Base-by-base conservation (phyloP, 768 basidiomycete genomes). In the Mycena vulgaris region DNA sequence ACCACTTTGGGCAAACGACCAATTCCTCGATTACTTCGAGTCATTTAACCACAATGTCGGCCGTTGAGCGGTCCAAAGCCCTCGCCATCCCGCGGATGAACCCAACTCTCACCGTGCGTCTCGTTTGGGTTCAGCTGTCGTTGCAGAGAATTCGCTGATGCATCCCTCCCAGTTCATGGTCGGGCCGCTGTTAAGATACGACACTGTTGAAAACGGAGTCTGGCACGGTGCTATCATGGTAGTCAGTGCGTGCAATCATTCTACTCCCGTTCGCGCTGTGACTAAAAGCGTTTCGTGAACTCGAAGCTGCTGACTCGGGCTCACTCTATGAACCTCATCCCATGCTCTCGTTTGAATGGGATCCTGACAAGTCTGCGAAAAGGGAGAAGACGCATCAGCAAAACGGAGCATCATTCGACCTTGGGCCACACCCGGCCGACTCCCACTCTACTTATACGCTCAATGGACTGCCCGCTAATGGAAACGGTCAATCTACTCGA, bases 171-270 rank as follows among this genome's bases (percentile, higher is more conserved):
- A 92, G 86, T 89, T 97, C 75, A 96, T 97, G 95, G 95, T 93
- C 64, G 96, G 96, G 0, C 96, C 96, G 25, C 83, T 98, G 21
- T 81, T 98, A 60, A 84, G 83, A 47, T 98, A 95, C 76, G 96
- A 98, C 77, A 99, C 96, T 0, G 88, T 94, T 28, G 92, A 94
- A 73, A 84, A 89, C 27, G 89, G 91, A 21, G 83, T 96, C 39
- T 99, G 96, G 95, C 88, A 92, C 70, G 97, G 96, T 9, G 94
- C 93, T 16, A 95, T 90, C 14, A 82, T 99, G 80, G 87, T 98
- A 64, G 95, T 99, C 72, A 95, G 92, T 93, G 72, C 81, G 92
- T 93, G 61, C 21, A 31, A 7, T 49, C n/a, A n/a, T 53, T 10
- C 30, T 51, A 31, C 23, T 65, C 58, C 28, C 21, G 1, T 58